phyloP scores from a whole-genome alignment of 2,329 filamentous ascomycete species.

The Neonectria faginata region DNA sequence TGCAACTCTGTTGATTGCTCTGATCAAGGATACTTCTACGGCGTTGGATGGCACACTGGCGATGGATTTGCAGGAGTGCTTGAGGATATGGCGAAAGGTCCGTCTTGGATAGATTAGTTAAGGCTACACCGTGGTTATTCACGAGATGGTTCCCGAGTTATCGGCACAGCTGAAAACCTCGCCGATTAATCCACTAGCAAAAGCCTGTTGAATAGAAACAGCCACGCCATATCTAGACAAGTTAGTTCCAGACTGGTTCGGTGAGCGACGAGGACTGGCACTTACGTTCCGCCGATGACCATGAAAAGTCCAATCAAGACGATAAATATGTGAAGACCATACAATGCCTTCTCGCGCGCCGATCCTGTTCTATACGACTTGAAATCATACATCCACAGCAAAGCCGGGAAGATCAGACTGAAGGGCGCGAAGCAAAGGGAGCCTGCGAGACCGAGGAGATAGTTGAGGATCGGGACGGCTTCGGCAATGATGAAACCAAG shows the following conservation, averaged over 20 bases:
- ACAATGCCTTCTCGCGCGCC: conserved; percentile 30
- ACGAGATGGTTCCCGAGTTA: conserved; percentile 39
- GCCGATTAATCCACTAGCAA: conserved; percentile 37
- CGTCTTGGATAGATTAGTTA: conserved; percentile 54
- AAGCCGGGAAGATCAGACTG: conserved; percentile 44
- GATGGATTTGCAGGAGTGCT: conserved; percentile 66
- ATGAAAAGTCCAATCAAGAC: conserved; percentile 41
- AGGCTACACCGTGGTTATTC: too few relatives aligned
- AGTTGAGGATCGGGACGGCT: conserved; percentile 47
- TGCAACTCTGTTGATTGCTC: conserved; percentile 60
- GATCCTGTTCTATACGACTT: conserved; percentile 35
- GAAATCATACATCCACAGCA: conserved; percentile 45
- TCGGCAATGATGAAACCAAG: conserved; percentile 41
- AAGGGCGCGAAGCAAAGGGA: conserved; percentile 48
- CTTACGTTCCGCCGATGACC: conserved; percentile 46
- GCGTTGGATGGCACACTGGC: conserved; percentile 61
- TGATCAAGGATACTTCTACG: conserved; percentile 59
- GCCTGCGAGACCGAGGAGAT: conserved; percentile 49
- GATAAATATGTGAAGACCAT: conserved; percentile 42
- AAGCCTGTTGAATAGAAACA: conserved; percentile 42
- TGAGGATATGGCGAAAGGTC: conserved; percentile 65
- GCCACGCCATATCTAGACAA: conserved; percentile 41
- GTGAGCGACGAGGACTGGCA: conserved; percentile 9
- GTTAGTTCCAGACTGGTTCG: neutral
- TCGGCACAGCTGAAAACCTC: conserved; percentile 46